These are phyloP conservation scores for Microdochium paspali DNA, from an alignment of 2,329 filamentous ascomycete species.

Conservation along the genomic window DNA sequence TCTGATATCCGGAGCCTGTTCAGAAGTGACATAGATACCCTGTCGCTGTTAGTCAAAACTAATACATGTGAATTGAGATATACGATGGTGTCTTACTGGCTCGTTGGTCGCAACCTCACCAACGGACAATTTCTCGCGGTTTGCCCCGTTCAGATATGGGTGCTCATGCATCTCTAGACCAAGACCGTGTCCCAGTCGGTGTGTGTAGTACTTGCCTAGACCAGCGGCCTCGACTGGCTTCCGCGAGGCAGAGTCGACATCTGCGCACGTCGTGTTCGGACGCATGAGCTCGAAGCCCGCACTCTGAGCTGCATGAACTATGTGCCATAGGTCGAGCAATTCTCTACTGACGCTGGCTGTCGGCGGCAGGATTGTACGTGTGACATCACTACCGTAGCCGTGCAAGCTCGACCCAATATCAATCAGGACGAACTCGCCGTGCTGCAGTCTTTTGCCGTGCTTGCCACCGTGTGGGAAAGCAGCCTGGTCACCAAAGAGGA, in stretches of 20 bases:
- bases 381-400: slow-evolving; percentile 18
- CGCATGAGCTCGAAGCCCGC: slow-evolving; percentile 15
- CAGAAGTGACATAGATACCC: slow-evolving; percentile 20
- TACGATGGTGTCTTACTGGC: slow-evolving; percentile 9
- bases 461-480: slow-evolving; percentile 18
- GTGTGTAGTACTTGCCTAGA: slow-evolving; percentile 16
- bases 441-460: slow-evolving; percentile 12
- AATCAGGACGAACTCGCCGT: slow-evolving; percentile 17
- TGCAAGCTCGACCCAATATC: slow-evolving; percentile 18
- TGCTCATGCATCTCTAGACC: slow-evolving; percentile 19
- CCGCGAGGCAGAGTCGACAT: slow-evolving; percentile 16
- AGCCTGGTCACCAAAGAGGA: slow-evolving; percentile 18
- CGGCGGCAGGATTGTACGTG: slow-evolving; percentile 15
- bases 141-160: slow-evolving; percentile 19
- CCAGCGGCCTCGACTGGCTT: slow-evolving; percentile 11
- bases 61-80: neutral
- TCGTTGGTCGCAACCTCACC: slow-evolving; percentile 17
- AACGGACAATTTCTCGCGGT: slow-evolving; percentile 14
- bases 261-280: slow-evolving; percentile 15
- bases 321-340: slow-evolving; percentile 15
- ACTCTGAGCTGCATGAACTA: slow-evolving; percentile 12
- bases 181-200: slow-evolving; percentile 17
- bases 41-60: slow-evolving; percentile 1
- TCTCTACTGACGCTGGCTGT: slow-evolving; percentile 11
- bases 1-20: slow-evolving; percentile 14